Conservation (phyloP, 169 alveolate species). For the Cryptosporidium bovis region DNA sequence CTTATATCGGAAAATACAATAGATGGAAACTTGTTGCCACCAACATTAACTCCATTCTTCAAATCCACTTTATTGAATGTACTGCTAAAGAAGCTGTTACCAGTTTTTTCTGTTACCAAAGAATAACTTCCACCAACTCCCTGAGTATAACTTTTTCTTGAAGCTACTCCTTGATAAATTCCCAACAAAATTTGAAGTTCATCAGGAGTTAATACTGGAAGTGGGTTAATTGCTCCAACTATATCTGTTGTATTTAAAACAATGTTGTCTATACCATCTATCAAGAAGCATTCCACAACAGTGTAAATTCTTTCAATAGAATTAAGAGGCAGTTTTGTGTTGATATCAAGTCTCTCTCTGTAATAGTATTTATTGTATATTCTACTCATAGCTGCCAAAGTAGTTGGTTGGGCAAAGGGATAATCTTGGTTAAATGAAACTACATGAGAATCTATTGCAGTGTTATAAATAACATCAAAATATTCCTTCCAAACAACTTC, state of each 20-base stretch:
- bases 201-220: conserved; percentile 26
- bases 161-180: conserved; percentile 59
- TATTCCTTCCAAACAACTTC: conserved; percentile 57
- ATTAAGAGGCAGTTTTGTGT: conserved; percentile 27
- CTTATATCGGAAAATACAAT: background rate
- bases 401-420: conserved; percentile 75
- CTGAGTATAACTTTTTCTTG: conserved; percentile 67
- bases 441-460: conserved; percentile 31
- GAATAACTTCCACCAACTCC: conserved; percentile 15
- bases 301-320: conserved; percentile 71
- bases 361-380: conserved; percentile 22
- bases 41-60: conserved; percentile 30
- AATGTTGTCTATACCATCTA: conserved; percentile 62
- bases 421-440: conserved; percentile 57
- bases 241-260: conserved; percentile 67
- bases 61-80: conserved; percentile 55
- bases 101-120: conserved; percentile 37
- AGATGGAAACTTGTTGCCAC: conserved; percentile 38
- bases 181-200: conserved; percentile 9
- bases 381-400: conserved; percentile 58
- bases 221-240: conserved; percentile 42
- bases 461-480: conserved; percentile 22
- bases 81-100: conserved; percentile 40
- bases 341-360: conserved; percentile 21
- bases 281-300: conserved; percentile 54